These are phyloP conservation scores for Silene latifolia DNA, from an alignment of 148 eudicot species.

Conservation along the genomic window DNA sequence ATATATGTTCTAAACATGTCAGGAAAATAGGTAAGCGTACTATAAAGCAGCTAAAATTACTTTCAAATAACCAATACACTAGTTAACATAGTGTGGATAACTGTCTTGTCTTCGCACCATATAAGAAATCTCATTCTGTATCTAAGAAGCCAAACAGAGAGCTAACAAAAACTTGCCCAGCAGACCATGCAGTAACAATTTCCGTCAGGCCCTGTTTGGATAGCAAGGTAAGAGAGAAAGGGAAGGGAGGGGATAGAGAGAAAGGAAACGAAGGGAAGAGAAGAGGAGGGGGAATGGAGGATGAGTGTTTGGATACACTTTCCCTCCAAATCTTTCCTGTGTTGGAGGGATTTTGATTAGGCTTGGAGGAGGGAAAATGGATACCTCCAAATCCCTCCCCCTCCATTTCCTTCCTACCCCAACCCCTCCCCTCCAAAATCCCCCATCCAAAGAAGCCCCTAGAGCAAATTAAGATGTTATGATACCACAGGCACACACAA, in stretches of 20 bases:
- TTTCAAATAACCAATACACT: not conserved
- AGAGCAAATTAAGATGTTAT: not conserved
- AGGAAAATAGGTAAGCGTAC: not conserved
- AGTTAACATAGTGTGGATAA: not conserved
- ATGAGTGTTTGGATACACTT: no score
- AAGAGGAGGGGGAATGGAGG: no score
- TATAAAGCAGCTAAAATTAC: not conserved
- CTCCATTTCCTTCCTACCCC: no score
- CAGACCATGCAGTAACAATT: not conserved
- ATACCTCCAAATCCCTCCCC: no score
- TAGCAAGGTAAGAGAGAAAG: not conserved
- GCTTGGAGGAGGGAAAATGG: no score
- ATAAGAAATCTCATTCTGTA: not conserved
- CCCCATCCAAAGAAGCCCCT: no score
- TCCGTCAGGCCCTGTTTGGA: no score
- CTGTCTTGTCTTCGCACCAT: not conserved
- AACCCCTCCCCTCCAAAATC: no score
- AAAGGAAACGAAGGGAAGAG: no score
- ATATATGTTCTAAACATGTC: slow-evolving; percentile 1
- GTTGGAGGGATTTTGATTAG: no score
- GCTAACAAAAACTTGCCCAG: not conserved
- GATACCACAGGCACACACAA: not conserved
- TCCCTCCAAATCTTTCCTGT: no score
- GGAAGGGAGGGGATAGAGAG: no score
- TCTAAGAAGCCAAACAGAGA: slow-evolving; percentile 1